These are phyloP conservation scores for Fusarium sp. DNA, from an alignment of 2,329 filamentous ascomycete genomes.

Conservation along the genomic window DNA sequence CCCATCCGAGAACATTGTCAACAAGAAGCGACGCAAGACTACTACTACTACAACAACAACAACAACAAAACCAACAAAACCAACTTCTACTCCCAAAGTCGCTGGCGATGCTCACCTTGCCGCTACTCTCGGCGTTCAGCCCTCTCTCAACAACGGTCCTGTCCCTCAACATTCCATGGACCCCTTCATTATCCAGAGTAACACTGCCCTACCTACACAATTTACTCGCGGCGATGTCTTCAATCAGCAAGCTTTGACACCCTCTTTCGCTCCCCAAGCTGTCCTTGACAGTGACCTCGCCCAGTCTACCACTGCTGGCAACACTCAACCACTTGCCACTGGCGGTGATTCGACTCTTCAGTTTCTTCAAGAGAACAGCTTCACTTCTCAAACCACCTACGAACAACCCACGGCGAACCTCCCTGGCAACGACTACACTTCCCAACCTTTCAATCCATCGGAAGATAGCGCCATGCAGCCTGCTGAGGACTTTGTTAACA, in stretches of 20 bases:
- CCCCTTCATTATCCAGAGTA: background rate
- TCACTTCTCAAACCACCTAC: background rate
- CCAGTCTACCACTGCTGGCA: background rate
- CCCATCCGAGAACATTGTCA: background rate
- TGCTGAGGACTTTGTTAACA: background rate
- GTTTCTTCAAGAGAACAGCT: background rate
- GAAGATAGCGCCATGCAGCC: background rate
- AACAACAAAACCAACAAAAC: background rate
- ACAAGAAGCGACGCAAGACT: conserved; percentile 8
- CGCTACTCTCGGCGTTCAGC: background rate
- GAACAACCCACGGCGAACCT: background rate
- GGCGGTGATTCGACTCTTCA: background rate
- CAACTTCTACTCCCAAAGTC: background rate
- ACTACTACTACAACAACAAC: background rate
- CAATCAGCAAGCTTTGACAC: background rate
- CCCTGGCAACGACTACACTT: background rate
- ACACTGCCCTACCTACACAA: background rate
- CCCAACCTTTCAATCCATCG: background rate
- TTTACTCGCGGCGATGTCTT: background rate
- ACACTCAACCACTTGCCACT: background rate
- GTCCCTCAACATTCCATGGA: background rate
- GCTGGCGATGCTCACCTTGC: background rate
- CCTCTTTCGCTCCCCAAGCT: background rate
- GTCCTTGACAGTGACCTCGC: background rate
- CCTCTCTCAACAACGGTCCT: background rate